phyloP scores from a whole-genome alignment of 2,329 filamentous ascomycete genomes.

The Aspergillus tanneri region DNA sequence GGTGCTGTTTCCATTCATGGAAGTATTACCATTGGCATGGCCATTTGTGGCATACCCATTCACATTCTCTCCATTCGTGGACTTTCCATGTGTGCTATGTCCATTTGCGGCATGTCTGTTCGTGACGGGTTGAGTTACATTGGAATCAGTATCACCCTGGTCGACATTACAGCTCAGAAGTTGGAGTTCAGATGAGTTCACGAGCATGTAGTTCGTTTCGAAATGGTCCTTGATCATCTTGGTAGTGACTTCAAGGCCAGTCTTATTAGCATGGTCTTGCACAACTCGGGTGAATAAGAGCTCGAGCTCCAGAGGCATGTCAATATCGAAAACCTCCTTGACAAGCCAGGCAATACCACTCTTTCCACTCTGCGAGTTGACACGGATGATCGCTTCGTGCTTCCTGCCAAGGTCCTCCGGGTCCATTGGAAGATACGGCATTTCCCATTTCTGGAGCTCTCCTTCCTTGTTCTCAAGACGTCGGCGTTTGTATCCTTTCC shows the following conservation, averaged over 20 bases:
- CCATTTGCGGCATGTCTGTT: too few species aligned
- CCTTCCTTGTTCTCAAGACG: background rate
- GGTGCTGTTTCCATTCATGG: too few species aligned
- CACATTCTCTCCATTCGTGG: too few species aligned
- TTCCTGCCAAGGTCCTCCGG: constrained; percentile 84
- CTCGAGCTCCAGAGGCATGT: constrained; percentile 58
- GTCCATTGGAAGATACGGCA: constrained; percentile 87
- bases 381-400: constrained; percentile 90
- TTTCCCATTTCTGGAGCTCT: constrained; percentile 58
- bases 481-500: constrained; percentile 65
- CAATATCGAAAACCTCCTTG: constrained; percentile 76
- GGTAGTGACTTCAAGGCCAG: background rate
- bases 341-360: constrained; percentile 90
- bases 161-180: too few species aligned
- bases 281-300: background rate
- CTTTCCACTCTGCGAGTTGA: constrained; percentile 92
- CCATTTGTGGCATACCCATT: too few species aligned
- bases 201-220: background rate
- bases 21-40: too few species aligned
- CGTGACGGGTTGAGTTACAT: too few species aligned
- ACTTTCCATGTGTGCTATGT: too few species aligned
- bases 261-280: background rate
- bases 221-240: background rate
- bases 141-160: too few species aligned
- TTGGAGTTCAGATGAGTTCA: too few species aligned